Base-by-base conservation (phyloP, 1,139 yeast genomes). In the Kazachstania sp. region DNA sequence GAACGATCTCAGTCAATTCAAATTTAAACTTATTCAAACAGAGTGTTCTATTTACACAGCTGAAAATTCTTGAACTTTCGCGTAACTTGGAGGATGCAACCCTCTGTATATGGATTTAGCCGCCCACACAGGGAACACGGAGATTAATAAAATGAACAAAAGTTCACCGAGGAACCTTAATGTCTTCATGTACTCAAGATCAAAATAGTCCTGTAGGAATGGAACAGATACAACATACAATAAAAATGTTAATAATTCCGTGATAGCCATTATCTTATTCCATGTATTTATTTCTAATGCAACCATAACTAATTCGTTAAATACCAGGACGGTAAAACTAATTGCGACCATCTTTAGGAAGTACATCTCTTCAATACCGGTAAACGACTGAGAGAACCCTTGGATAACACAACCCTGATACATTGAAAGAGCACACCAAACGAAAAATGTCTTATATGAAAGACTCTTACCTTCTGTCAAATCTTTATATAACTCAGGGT, bases 401-500 rank as follows among this genome's bases (percentile, higher is more conserved):
- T 92, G 97, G 51, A 92, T 86, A 2, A 79, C 74, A 48, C 75
- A 64, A 9, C 98, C 99, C 67, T 94, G 99, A 61, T 80, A 92
- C 20, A 90, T 67, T 1, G 97, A 87, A 1, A 92, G 81, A 9
- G 81, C 71, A 31, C 86, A 88, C 98, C 98, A 94, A 47, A 86
- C 82, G 60, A 87, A 86, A 63, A 94, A 94, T 0, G 96, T 88
- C 54, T 76, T 76, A 69, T 84, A 88, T 28, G 95, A 86, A 45
- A 94, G 73, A 9, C 96, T 83, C 57, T 79, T 80, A 3, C 97
- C 97, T 48, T 80, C 81, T 0, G 95, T 87, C 56, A 94, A 73
- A 64, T 94, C 99, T 58, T 85, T 84, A 70, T 94, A 94, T 41
- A 94, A 74, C 64, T 94, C 99, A 0, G 99, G 99, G 64, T 92